Base-by-base conservation (phyloP, 345 rosid species). In the Hirschfeldia incana region DNA sequence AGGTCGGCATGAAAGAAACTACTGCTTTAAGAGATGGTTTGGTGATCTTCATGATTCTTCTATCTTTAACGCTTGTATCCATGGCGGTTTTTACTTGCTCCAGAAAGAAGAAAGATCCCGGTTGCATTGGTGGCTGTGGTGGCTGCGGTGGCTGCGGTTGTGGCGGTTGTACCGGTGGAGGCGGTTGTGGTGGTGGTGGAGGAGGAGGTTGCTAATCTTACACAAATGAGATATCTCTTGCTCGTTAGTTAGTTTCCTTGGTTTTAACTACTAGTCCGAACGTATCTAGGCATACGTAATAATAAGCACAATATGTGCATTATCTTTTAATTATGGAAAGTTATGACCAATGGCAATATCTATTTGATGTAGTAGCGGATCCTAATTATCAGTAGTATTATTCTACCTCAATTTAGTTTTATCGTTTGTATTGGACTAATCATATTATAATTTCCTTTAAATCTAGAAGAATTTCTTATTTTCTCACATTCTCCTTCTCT, bases 61-160 rank as follows among this genome's bases (percentile, higher is more conserved):
- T 65, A 15, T 78, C 76, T 65, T 42, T 78, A 57, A 12, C 65
- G 44, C 72, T 78, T 29, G 67, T 72, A 65, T 57, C 77, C 12
- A 30, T 78, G 72, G 60, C 30, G 10, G 62, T 65, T 57, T 72
- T 78, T 42, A 46, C 67, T 53, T 39, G 67, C 76, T 28, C 16
- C 32, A 63, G 63, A 29, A 44, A 59, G 21, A 67, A 76, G 13
- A 32, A 59, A 12, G 67, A 15, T 59, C 37, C 66, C 5, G 44
- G 78, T 61, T 8, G 59, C 17, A 1, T 17, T 15, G 44, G 64
- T 13, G 44, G 46, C 49, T 10, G 49, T 9, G 55, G 33, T 13
- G 7, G 57, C 26, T 15, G 33, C 1, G 59, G 21, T 0, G 64
- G 51, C 10, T 62, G 71, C 10, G 65, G 55, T 66, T 53, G 65